Evolutionary conservation across 1,139 yeast genomes (phyloP), one percentile per base, ranked within the genome.

Genomic region (Pichia sp.): DNA sequence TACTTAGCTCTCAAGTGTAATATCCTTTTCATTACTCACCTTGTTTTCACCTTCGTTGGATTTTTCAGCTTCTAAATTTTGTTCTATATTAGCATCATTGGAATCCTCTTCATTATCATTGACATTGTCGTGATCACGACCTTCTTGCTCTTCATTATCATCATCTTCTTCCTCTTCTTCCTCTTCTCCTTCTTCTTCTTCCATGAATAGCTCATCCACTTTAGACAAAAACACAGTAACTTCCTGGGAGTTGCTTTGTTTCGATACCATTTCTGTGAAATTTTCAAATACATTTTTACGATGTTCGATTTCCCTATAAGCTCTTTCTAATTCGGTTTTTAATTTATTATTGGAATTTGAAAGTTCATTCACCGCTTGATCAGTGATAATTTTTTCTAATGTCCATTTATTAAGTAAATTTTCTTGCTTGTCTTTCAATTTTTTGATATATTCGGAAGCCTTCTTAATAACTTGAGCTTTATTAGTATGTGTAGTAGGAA

Each of bases 371-470:
- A 89, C 84, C 6, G 92, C 90, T 65, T 92, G 97, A 62, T 90
- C 97, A 39, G 94, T 82, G 54, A 89, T 74, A 51, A 92, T 73
- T 67, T 89, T 90, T 62, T 90, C 97, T 60, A 90, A 73, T 6
- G 97, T 89, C 87, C 95, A 86, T 68, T 92, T 90, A 63, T 90
- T 96, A 58, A 87, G 82, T 60, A 86, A 84, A 57, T 82, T 82
- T 61, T 81, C 82, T 65, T 87, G 97, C 56, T 86, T 85, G 56
- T 85, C 95, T 65, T 89, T 87, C 60, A 92, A 75, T 65, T 92
- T 78, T 62, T 83, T 80, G 61, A 92, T 92, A 61, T 84, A 87
- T 59, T 87, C 96, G 36, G 87, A 92, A 2, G 96, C 95, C 50
- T 92, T 76, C 60, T 80, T 83, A 56, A 92, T 73, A 49, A 90